Conservation (phyloP, 768 basidiomycete genomes). For the Rhodotorula kratochvilovae region DNA sequence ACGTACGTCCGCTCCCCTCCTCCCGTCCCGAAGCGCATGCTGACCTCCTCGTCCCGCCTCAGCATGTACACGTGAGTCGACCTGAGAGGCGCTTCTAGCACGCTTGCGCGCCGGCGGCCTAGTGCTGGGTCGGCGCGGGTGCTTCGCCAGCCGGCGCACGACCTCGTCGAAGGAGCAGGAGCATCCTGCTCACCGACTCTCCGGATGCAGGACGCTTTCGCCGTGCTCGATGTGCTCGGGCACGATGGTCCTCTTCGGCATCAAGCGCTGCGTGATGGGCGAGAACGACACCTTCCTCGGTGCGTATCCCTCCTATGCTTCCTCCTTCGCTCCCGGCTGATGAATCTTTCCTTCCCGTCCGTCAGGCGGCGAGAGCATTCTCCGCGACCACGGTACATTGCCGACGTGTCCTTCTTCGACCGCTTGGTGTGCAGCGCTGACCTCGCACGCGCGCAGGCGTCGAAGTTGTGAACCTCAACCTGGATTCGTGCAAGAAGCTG, state of each 20-base stretch:
- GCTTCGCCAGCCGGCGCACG: no score
- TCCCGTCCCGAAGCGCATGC: no score
- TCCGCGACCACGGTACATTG: conserved; percentile 50
- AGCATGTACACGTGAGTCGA: conserved; percentile 17
- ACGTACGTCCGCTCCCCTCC: conserved; percentile 11
- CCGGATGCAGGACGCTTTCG: conserved; percentile 44
- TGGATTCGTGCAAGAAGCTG: conserved; percentile 56
- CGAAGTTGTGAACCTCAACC: conserved; percentile 55
- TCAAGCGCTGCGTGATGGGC: conserved; percentile 63
- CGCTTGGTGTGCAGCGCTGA: background rate
- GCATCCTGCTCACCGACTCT: no score
- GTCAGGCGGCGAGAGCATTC: conserved; percentile 53
- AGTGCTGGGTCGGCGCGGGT: no score
- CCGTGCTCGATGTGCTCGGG: conserved; percentile 67
- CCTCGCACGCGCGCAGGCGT: conserved; percentile 47
- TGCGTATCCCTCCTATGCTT: conserved; percentile 37
- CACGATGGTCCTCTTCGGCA: conserved; percentile 52
- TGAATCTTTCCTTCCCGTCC: background rate
- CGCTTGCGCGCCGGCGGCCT: no score
- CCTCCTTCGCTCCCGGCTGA: background rate
- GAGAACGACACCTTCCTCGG: conserved; percentile 57
- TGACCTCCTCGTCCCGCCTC: background rate
- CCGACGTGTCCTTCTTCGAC: no score
- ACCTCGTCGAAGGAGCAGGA: no score
- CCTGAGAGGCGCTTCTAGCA: no score